phyloP scores from a whole-genome alignment of 495 filamentous ascomycete genomes.

The Opeltia flavorubescens region DNA sequence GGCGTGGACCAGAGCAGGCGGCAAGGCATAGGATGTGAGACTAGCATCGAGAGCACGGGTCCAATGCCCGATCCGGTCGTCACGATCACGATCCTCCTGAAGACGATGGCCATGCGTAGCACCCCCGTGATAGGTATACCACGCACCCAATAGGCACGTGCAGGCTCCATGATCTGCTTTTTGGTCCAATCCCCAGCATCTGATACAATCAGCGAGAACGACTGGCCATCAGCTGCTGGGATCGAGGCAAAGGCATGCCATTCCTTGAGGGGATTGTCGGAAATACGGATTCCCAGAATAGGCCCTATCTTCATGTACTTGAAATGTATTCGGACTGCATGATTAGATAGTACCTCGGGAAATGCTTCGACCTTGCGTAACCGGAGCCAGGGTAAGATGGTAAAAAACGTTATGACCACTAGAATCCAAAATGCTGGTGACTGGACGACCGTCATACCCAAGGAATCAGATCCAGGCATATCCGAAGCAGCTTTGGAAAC shows the following conservation, averaged over 20 bases:
- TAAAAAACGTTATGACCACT: constrained; percentile 39
- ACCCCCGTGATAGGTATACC: constrained; percentile 50
- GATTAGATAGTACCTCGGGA: constrained; percentile 48
- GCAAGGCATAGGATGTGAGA: constrained; percentile 31
- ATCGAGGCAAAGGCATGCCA: constrained; percentile 78
- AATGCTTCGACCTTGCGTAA: constrained; percentile 42
- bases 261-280: constrained; percentile 48
- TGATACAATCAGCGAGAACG: constrained; percentile 59
- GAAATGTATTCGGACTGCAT: constrained; percentile 57
- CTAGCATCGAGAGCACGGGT: constrained; percentile 41
- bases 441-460: constrained; percentile 30
- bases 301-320: constrained; percentile 33
- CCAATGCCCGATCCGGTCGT: constrained; percentile 77
- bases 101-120: constrained; percentile 56
- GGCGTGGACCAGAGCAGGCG: constrained; percentile 48
- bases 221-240: constrained; percentile 25
- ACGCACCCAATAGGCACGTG: constrained; percentile 38
- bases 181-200: constrained; percentile 79
- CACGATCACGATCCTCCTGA: constrained; percentile 56
- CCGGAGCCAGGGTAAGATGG: constrained; percentile 55
- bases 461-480: constrained; percentile 13
- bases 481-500: constrained; percentile 19
- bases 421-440: constrained; percentile 60
- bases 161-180: constrained; percentile 40
- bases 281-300: constrained; percentile 33